phyloP scores from a whole-genome alignment of 352 stramenopile genomes.

The Aphanomyces astaci region DNA sequence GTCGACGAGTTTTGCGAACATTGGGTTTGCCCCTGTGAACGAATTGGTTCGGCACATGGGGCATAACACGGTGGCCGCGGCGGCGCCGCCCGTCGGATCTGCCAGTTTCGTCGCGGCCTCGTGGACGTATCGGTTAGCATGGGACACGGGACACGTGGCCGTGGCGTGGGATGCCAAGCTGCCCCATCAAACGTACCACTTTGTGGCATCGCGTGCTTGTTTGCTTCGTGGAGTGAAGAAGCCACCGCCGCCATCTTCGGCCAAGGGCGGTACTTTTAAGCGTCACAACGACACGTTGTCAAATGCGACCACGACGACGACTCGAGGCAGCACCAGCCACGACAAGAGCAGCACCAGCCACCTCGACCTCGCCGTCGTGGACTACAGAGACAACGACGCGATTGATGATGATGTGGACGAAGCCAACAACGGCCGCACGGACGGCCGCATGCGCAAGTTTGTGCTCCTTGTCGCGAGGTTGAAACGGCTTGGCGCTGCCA shows the following conservation, averaged over 20 bases:
- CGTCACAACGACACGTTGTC: too few relatives aligned
- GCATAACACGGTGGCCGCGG: neutral
- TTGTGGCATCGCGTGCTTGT: neutral
- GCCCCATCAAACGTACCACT: constrained; percentile 6
- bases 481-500: neutral
- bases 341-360: neutral
- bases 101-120: neutral
- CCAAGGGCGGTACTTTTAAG: too few relatives aligned
- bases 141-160: neutral
- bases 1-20: neutral
- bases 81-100: neutral
- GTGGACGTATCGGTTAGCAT: neutral
- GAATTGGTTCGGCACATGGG: neutral
- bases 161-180: neutral
- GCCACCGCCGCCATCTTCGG: too few relatives aligned
- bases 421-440: neutral
- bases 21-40: neutral
- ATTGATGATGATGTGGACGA: neutral
- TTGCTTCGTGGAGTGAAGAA: neutral
- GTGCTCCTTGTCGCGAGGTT: neutral
- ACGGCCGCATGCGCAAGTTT: neutral
- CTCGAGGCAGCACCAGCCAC: neutral
- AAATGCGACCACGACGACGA: too few relatives aligned
- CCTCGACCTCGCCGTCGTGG: neutral
- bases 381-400: neutral